Evolutionary conservation across 2,329 filamentous ascomycete genomes (phyloP).

Genomic region (Colletotrichum sp.): DNA sequence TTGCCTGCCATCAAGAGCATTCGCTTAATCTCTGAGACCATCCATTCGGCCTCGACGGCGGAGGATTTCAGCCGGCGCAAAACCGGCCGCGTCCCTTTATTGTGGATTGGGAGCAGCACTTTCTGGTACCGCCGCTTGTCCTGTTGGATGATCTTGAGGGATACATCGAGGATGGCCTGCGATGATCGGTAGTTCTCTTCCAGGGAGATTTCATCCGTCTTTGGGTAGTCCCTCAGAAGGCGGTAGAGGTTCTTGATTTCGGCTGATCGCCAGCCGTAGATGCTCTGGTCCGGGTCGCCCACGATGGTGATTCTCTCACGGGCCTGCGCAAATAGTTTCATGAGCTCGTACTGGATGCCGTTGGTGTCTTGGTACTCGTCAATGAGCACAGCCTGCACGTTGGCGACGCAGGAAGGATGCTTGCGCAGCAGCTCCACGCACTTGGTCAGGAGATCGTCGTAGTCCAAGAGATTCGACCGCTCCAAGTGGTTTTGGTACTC

Average conservation of each 20-base stretch:
- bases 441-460: conserved; percentile 87
- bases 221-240: conserved; percentile 77
- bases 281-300: conserved; percentile 96
- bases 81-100: conserved; percentile 79
- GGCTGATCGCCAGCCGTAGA: conserved; percentile 93
- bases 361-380: conserved; percentile 99
- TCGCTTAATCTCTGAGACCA: conserved; percentile 82
- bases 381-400: conserved; percentile 89
- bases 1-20: conserved; percentile 73
- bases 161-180: conserved; percentile 79
- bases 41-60: conserved; percentile 82
- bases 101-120: conserved; percentile 79
- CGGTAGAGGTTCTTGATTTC: conserved; percentile 87
- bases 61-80: conserved; percentile 76
- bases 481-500: conserved; percentile 81
- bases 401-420: conserved; percentile 82
- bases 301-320: conserved; percentile 87
- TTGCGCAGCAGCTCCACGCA: conserved; percentile 79
- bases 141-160: conserved; percentile 88
- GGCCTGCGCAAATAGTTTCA: conserved; percentile 81
- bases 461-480: conserved; percentile 85
- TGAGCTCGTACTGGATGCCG: conserved; percentile 90
- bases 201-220: conserved; percentile 82
- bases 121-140: conserved; percentile 84
- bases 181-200: conserved; percentile 97